Base-by-base conservation (phyloP, 345 rosid genomes). In the Alliaria petiolata region DNA sequence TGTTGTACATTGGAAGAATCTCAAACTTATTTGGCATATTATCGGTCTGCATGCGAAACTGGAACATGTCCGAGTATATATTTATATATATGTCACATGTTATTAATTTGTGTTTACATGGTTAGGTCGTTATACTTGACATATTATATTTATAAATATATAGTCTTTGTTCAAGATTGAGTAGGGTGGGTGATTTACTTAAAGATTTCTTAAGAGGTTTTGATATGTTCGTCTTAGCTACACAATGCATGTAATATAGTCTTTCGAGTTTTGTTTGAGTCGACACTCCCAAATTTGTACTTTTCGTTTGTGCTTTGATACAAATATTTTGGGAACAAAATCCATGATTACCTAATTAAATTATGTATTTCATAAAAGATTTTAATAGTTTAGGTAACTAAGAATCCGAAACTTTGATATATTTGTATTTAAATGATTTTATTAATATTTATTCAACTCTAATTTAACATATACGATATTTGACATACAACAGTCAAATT, bases 1-100 rank as follows among this genome's bases (percentile, higher is more conserved):
- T 20, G 61, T 52, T 31, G 76, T 42, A 53, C 30, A 62, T 2
- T 22, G 20, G 38, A 62, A 53, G 55, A 15, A 33, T 22, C 11
- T 25, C 12, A 43, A 5, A 53, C 15, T 43, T 22, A 20, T 31
- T 62, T 20, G 55, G 63, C 56, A 43, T 62, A 71, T 5, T 28
- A 39, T 61, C 13, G 49, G 42, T 61, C 20, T 50, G 67, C 58
- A 59, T 50, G 59, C 38, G n/a, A 42, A 50, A 31, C 17, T 43
- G 33, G 5, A 30, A 62, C 69, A 52, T 71, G 55, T 43, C 62
- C 11, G n/a, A 71, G 28, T 52, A 30, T 33, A 61, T 11, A 35
- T 8, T 34, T 26, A 26, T 15, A 56, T 40, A 59, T 17, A 39
- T 51, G 19, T 40, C 36, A 61, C 62, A 42, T 52, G 20, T 40